Percentiles rank a stretch among this genome's conserved stretches.
These are phyloP conservation scores for Ilex aquifolium DNA, from an alignment of 257 asterid species.

Conservation along the genomic window DNA sequence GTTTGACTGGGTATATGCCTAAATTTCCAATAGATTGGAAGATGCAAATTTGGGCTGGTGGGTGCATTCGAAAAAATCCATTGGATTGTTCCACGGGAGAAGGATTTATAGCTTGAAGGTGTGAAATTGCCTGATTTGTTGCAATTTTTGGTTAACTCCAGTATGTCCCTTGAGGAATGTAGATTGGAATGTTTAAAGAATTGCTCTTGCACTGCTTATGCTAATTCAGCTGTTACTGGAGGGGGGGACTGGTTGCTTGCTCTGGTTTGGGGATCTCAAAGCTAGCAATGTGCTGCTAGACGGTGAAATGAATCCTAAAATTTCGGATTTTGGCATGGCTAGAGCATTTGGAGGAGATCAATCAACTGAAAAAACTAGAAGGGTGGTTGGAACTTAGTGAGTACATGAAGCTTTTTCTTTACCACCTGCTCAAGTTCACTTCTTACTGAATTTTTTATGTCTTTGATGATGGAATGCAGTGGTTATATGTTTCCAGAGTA, in stretches of 20 bases:
- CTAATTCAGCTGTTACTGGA: constrained; percentile 8
- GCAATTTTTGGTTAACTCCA: constrained; percentile 5
- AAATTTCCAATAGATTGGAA: constrained; percentile 25
- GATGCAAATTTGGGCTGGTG: constrained; percentile 24
- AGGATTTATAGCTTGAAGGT: constrained; percentile 24
- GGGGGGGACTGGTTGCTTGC: constrained; percentile 8
- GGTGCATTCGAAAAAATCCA: constrained; percentile 24
- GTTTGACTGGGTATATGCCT: constrained; percentile 32
- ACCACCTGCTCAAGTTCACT: not conserved
- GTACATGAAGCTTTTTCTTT: not conserved
- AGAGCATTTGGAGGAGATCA: too few species aligned
- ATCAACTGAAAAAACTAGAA: too few species aligned
- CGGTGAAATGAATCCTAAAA: not conserved
- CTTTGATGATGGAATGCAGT: constrained; percentile 5
- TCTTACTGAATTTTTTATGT: not conserved
- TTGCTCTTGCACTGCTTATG: constrained; percentile 40
- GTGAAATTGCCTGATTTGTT: constrained; percentile 34
- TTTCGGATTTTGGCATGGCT: too few species aligned
- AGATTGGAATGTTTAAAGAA: constrained; percentile 22
- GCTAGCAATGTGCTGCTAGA: not conserved
- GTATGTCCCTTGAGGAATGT: constrained; percentile 11
- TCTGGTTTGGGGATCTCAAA: constrained; percentile 3
- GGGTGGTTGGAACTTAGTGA: too few species aligned
- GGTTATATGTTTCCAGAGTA: constrained; percentile 39
- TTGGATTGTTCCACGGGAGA: constrained; percentile 19